Evolutionary conservation across 441 rosid species (phyloP).

Genomic region (Theobroma grandiflorum): DNA sequence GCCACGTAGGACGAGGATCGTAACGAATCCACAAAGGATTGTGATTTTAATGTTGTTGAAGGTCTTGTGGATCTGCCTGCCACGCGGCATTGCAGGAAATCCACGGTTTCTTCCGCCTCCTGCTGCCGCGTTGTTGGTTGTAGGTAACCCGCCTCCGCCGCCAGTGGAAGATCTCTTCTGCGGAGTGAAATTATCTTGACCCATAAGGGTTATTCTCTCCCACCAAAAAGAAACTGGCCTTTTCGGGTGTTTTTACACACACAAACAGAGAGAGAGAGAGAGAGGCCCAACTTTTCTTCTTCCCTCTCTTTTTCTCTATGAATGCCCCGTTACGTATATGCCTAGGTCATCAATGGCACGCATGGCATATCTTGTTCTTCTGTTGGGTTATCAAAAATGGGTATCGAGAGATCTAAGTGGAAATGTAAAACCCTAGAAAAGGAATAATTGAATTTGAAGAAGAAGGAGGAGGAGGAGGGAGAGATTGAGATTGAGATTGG

Average conservation of each 20-base stretch:
- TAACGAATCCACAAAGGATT: slow-evolving; percentile 92
- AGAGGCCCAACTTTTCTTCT: slow-evolving; percentile 10
- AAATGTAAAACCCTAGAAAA: slow-evolving; percentile 2
- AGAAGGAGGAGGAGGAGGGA: not conserved
- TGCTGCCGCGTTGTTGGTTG: slow-evolving; percentile 46
- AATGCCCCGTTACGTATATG: not conserved
- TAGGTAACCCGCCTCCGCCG: slow-evolving; percentile 48
- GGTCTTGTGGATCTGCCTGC: slow-evolving; percentile 92
- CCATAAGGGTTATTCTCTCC: slow-evolving; percentile 44
- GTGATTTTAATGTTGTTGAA: slow-evolving; percentile 98
- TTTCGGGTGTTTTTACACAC: not conserved
- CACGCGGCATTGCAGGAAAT: slow-evolving; percentile 49
- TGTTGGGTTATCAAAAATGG: not conserved
- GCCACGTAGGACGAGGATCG: slow-evolving; percentile 93
- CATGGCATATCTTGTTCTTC: not conserved
- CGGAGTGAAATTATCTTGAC: slow-evolving; percentile 60
- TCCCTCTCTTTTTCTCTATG: not conserved
- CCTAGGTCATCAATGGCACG: not conserved
- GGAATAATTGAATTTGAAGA: not conserved
- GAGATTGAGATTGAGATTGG: not conserved
- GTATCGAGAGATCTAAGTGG: not conserved
- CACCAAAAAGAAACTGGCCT: not conserved
- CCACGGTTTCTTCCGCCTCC: slow-evolving; percentile 29
- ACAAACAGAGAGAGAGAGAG: not conserved
- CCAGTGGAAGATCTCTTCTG: slow-evolving; percentile 65